Conservation (phyloP, 2,329 filamentous ascomycete genomes). For the Thelonectria rubi region DNA sequence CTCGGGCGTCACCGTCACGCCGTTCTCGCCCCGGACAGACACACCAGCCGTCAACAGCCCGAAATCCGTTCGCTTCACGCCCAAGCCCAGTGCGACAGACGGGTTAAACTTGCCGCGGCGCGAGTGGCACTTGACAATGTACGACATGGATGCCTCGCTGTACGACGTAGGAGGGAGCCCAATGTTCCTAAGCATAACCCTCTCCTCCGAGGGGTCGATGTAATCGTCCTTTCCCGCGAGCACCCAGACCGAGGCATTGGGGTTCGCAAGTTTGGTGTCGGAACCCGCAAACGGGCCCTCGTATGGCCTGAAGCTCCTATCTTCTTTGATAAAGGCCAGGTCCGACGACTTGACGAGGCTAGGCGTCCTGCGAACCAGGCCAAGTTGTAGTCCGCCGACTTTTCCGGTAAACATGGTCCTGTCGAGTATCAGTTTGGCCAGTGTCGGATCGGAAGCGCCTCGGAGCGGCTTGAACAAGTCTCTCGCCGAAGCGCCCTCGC, state of each 20-base stretch:
- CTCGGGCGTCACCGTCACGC: constrained; percentile 78
- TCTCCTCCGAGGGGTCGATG: constrained; percentile 20
- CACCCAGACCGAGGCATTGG: constrained; percentile 42
- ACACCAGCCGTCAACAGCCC: constrained; percentile 68
- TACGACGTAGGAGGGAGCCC: constrained; percentile 74
- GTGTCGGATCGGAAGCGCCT: constrained; percentile 43
- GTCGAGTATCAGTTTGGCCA: constrained; percentile 47
- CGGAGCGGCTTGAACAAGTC: constrained; percentile 30
- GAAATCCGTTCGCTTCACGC: constrained; percentile 68
- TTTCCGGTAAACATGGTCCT: constrained; percentile 49
- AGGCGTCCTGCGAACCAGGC: constrained; percentile 41
- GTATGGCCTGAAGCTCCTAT: constrained; percentile 75
- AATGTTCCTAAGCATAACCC: constrained; percentile 34
- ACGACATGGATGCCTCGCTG: constrained; percentile 77
- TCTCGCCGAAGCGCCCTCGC: constrained; percentile 18
- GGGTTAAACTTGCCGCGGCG: constrained; percentile 84
- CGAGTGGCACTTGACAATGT: constrained; percentile 81
- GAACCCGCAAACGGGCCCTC: constrained; percentile 61
- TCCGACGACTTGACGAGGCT: constrained; percentile 44
- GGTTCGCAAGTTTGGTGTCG: constrained; percentile 30
- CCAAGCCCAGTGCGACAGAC: constrained; percentile 69
- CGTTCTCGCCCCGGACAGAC: constrained; percentile 70
- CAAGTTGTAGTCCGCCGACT: constrained; percentile 34
- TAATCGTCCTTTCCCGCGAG: constrained; percentile 34
- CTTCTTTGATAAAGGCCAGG: constrained; percentile 66